Evolutionary conservation across 192 early-diverging fungal species (phyloP).

Genomic region (Backusella psychrophila): DNA sequence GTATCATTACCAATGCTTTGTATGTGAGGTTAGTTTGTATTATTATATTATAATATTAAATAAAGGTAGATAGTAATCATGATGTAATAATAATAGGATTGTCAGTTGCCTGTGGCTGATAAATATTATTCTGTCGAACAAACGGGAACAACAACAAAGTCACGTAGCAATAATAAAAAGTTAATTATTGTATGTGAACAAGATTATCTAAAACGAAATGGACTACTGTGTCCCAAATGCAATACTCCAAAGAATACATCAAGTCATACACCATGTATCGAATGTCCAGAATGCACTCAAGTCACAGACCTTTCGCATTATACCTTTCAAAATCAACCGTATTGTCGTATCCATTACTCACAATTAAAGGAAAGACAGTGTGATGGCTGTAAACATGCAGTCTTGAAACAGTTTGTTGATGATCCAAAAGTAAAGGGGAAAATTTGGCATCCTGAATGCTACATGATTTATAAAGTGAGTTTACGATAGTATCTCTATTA

Average conservation of each 20-base stretch:
- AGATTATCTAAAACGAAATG: constrained; percentile 1
- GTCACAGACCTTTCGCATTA: constrained; percentile 56
- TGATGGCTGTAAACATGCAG: constrained; percentile 74
- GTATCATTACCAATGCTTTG: constrained; percentile 22
- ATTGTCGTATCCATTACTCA: constrained; percentile 83
- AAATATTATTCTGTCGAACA: constrained; percentile 3
- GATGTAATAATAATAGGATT: constrained; percentile 9
- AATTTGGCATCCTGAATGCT: constrained; percentile 88
- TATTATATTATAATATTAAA: background rate
- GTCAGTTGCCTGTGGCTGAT: constrained; percentile 7
- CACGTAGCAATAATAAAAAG: background rate
- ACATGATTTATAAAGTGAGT: constrained; percentile 83
- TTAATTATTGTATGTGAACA: background rate
- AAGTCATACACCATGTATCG: constrained; percentile 9
- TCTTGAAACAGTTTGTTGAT: constrained; percentile 83
- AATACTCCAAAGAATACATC: background rate
- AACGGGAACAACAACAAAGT: background rate
- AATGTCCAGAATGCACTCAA: constrained; percentile 5
- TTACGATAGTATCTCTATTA: background rate
- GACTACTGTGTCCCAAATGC: constrained; percentile 5
- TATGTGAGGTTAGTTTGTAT: constrained; percentile 15
- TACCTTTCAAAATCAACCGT: constrained; percentile 72
- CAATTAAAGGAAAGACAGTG: constrained; percentile 69
- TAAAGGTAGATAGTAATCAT: background rate
- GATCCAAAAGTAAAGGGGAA: constrained; percentile 54